A percentile compares a stretch with the other conserved stretches of the same genome.
phyloP scores from a whole-genome alignment of 1,284 basidiomycete species.

The Ganoderma multipileum region DNA sequence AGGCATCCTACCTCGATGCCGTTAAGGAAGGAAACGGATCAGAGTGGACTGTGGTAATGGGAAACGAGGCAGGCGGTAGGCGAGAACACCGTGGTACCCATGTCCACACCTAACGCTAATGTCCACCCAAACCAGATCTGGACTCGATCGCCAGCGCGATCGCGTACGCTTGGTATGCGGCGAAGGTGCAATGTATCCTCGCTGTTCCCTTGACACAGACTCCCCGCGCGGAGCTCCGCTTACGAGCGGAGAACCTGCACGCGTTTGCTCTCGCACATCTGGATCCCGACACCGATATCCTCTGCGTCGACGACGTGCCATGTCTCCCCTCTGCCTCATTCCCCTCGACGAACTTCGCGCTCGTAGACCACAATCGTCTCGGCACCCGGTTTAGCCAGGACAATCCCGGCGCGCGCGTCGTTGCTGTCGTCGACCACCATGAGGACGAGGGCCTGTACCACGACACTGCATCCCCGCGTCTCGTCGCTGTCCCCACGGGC shows the following conservation, averaged over 20 bases:
- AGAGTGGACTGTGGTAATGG: conserved; percentile 87
- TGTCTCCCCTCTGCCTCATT: conserved; percentile 45
- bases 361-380: conserved; percentile 92
- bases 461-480: conserved; percentile 68
- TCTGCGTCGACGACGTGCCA: conserved; percentile 65
- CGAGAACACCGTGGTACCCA: conserved; percentile 5
- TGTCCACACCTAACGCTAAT: conserved; percentile 7
- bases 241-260: conserved; percentile 89
- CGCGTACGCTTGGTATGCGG: conserved; percentile 77
- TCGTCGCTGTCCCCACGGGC: conserved; percentile 70
- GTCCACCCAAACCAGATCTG: conserved; percentile 64
- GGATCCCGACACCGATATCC: conserved; percentile 50
- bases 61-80: conserved; percentile 92
- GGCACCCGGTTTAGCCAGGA: conserved; percentile 54
- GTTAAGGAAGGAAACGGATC: conserved; percentile 47
- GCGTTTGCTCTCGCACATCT: conserved; percentile 71
- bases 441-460: conserved; percentile 80
- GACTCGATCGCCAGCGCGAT: conserved; percentile 88
- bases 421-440: conserved; percentile 93
- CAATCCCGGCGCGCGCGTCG: conserved; percentile 58
- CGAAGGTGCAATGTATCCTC: conserved; percentile 54
- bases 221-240: conserved; percentile 67
- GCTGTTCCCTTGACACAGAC: conserved; percentile 83
- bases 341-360: conserved; percentile 71
- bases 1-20: conserved; percentile 53